Conservation (phyloP, 495 filamentous ascomycete species). For the Annulohypoxylon nitens region DNA sequence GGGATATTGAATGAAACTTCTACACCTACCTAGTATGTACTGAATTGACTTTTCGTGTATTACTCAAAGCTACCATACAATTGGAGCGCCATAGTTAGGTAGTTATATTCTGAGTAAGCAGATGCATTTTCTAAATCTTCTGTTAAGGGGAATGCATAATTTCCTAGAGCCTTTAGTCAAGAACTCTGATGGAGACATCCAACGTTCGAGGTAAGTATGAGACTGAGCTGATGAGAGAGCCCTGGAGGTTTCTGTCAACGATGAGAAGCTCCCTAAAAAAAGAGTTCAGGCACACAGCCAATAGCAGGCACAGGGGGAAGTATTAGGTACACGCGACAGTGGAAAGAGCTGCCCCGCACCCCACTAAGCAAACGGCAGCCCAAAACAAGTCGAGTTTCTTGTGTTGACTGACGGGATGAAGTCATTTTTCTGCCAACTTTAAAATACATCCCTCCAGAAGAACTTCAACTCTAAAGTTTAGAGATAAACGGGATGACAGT, state of each 20-base stretch:
- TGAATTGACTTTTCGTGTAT: too few species aligned
- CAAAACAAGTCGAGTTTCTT: constrained; percentile 25
- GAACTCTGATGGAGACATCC: not conserved
- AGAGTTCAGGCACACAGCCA: constrained; percentile 15
- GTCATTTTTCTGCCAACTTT: constrained; percentile 25
- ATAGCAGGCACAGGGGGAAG: not conserved
- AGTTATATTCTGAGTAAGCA: too few species aligned
- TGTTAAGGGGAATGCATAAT: not conserved
- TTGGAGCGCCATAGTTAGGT: too few species aligned
- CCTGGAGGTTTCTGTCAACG: not conserved
- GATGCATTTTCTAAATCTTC: not conserved
- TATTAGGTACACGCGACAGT: constrained; percentile 1
- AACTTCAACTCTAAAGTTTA: not conserved
- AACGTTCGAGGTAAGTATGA: not conserved
- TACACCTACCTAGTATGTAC: too few species aligned
- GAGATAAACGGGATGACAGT: constrained; percentile 2
- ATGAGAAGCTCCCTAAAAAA: not conserved
- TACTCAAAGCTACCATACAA: too few species aligned
- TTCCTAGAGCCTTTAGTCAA: not conserved
- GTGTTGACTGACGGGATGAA: constrained; percentile 31
- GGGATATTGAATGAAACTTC: not conserved
- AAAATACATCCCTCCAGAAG: not conserved
- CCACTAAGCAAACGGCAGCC: constrained; percentile 33
- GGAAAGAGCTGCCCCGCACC: constrained; percentile 35
- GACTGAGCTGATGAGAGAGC: not conserved